A percentile compares a stretch with the other conserved stretches of the same genome.
Conservation (phyloP, 495 filamentous ascomycete species). For the Bacidia rubella region DNA sequence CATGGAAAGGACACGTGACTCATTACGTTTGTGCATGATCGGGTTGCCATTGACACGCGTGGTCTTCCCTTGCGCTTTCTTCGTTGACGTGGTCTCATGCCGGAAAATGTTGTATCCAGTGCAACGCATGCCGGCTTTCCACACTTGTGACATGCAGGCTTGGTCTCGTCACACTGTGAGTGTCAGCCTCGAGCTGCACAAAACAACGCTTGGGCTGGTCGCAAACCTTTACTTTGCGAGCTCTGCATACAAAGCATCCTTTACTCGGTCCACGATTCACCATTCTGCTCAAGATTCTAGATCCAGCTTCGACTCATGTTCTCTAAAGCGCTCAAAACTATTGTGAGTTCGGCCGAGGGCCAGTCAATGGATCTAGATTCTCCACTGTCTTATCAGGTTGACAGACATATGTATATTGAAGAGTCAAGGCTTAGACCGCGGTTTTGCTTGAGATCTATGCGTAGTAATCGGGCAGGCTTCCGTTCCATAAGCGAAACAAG, state of each 20-base stretch:
- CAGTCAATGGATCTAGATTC: no score
- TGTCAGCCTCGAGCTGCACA: neutral
- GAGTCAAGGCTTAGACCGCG: no score
- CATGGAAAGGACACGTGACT: neutral
- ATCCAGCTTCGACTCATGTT: no score
- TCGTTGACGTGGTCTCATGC: neutral
- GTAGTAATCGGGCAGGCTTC: neutral
- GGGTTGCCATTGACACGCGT: no score
- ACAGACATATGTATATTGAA: no score
- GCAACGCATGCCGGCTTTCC: neutral
- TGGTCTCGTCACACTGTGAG: neutral
- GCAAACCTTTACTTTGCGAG: constrained; percentile 5
- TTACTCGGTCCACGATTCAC: neutral
- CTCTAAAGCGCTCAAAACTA: no score
- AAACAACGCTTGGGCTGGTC: neutral
- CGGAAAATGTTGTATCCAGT: neutral
- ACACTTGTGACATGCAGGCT: neutral
- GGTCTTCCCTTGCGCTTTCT: no score
- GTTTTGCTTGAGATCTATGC: neutral
- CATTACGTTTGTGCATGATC: neutral
- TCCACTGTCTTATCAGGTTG: no score
- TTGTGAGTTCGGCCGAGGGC: no score
- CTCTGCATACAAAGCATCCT: neutral
- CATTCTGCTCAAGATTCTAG: neutral
- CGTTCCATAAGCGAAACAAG: neutral